Percentiles rank a stretch among this genome's conserved stretches.
phyloP scores from a whole-genome alignment of 2,329 filamentous ascomycete species.

The Orbilia ellipsospora region DNA sequence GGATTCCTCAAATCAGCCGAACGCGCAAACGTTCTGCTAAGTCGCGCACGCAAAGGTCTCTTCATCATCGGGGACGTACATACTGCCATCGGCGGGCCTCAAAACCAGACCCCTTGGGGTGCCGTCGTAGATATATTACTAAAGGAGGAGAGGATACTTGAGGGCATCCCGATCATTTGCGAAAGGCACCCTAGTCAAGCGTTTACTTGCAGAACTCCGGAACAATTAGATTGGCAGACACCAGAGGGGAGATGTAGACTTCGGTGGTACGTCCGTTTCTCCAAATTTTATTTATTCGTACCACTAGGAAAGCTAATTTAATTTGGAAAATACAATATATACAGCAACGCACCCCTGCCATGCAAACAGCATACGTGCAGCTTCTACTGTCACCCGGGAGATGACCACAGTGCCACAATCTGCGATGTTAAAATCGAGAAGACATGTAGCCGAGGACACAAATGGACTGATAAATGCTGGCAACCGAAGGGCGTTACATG shows the following conservation, averaged over 20 bases:
- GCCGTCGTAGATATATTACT: slow-evolving; percentile 65
- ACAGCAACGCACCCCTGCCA: slow-evolving; percentile 66
- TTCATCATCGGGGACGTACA: slow-evolving; percentile 76
- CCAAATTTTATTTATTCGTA: not conserved
- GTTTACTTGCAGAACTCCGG: slow-evolving; percentile 65
- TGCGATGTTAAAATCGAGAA: slow-evolving; percentile 66
- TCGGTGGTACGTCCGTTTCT: slow-evolving; percentile 68
- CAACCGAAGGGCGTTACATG: slow-evolving; percentile 64
- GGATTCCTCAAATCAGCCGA: slow-evolving; percentile 69
- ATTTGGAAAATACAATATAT: not conserved
- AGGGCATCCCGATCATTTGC: slow-evolving; percentile 72
- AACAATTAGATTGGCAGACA: slow-evolving; percentile 72
- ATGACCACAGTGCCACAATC: slow-evolving; percentile 69
- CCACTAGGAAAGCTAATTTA: not conserved
- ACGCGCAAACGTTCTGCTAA: slow-evolving; percentile 71
- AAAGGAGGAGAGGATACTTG: slow-evolving; percentile 67
- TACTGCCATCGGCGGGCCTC: slow-evolving; percentile 68
- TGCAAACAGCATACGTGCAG: slow-evolving; percentile 72
- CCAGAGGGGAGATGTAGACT: slow-evolving; percentile 77
- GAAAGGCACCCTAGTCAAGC: slow-evolving; percentile 69
- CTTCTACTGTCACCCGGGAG: slow-evolving; percentile 71
- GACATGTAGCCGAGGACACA: slow-evolving; percentile 66
- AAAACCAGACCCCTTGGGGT: slow-evolving; percentile 72
- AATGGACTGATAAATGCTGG: slow-evolving; percentile 69
- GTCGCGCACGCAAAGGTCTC: slow-evolving; percentile 73